Evolutionary conservation across 2,329 filamentous ascomycete species (phyloP), one percentile per base, ranked within the genome.

Genomic region (Cryphonectria parasitica): DNA sequence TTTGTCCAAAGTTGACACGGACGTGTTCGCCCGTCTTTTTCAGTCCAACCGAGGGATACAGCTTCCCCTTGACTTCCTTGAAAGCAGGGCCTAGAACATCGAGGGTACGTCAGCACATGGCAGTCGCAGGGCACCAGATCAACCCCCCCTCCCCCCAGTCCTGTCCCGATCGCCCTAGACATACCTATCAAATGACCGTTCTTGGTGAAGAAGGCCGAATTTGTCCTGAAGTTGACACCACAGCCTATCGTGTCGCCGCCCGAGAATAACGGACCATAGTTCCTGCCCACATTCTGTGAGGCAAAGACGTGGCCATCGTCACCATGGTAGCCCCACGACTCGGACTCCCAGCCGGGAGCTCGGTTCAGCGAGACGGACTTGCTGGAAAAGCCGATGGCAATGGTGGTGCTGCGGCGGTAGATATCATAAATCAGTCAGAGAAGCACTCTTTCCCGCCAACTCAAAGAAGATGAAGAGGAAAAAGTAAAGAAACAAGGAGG

Each of bases 311-410:
- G 83, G 11, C 90, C 90, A 74, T 92, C 90, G 74, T 92, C 90
- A 36, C 89, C 89, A 75, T 92, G 90, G 75, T 91, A 92, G 56
- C 88, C 90, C 86, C 88, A 92, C 0, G 89, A 90, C 58, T 90
- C 88, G 1, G 86, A 84, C 75, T 92, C 90, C 89, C 89, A 92
- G 25, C 90, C 90, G 1, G 90, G 86, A 7, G 88, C 84, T 70
- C 90, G 83, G 64, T 85, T 82, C 60, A 90, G 78, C 7, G 84
- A 81, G 5, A 87, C 86, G 4, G 80, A 82, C 76, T 85, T 87
- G 60, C 82, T 83, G 6, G 86, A 87, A 75, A 91, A 91, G 10
- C 90, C 90, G 68, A 92, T 85, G 25, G 85, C 88, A 68, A 92
- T 89, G 2, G 86, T 87, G 28, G 87, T 87, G 73, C 87, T 90